Percentiles rank a stretch among this genome's conserved stretches.
phyloP scores from a whole-genome alignment of 805 yeast species.

The Suhomyces faveliae region DNA sequence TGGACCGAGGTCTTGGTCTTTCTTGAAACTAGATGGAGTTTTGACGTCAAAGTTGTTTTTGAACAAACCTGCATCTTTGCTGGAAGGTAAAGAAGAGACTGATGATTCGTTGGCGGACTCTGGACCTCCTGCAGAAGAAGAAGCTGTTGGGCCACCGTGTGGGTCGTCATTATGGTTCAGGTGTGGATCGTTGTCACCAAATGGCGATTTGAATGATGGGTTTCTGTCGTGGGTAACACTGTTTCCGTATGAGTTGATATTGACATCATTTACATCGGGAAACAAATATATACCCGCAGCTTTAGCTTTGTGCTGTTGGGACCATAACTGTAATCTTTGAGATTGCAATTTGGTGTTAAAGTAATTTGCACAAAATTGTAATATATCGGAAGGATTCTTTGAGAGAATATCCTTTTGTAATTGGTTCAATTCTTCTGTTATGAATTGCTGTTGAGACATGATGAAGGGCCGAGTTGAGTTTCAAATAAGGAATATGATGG shows the following conservation, averaged over 20 bases:
- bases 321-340: conserved; percentile 54
- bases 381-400: conserved; percentile 61
- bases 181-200: conserved; percentile 65
- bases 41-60: conserved; percentile 16
- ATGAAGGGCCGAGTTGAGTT: not conserved
- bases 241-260: conserved; percentile 29
- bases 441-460: conserved; percentile 15
- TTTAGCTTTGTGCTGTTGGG: conserved; percentile 47
- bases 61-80: conserved; percentile 11
- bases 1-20: conserved; percentile 11
- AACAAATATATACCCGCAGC: conserved; percentile 51
- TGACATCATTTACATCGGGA: conserved; percentile 36
- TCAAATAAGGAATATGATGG: not conserved
- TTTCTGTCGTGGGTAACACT: conserved; percentile 33
- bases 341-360: conserved; percentile 61
- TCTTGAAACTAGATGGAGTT: conserved; percentile 10
- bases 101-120: conserved; percentile 10
- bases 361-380: conserved; percentile 75
- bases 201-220: conserved; percentile 59
- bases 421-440: conserved; percentile 54
- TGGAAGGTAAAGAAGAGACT: conserved; percentile 8
- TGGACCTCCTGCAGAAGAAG: conserved; percentile 2
- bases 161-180: conserved; percentile 33
- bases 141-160: conserved; percentile 5
- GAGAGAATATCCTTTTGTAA: conserved; percentile 54